phyloP scores from a whole-genome alignment of 257 asterid genomes.

The Jacaranda copaia region DNA sequence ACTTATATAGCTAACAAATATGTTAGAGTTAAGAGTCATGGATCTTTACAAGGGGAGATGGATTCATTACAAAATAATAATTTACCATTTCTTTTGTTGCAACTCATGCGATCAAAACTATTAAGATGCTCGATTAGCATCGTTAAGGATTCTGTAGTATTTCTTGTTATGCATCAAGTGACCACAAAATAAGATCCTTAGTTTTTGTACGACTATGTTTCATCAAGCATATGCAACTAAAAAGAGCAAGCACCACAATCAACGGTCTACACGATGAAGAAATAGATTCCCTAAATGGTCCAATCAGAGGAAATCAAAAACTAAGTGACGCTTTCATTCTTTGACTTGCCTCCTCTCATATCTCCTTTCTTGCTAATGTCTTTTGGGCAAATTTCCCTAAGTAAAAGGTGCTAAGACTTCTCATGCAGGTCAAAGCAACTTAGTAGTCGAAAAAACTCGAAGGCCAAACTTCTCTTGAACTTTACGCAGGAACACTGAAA shows the following conservation, averaged over 20 bases:
- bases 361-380: not conserved
- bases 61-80: no score
- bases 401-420: conserved; percentile 23
- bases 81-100: no score
- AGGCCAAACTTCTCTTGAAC: not conserved
- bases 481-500: not conserved
- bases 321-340: not conserved
- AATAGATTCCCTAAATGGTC: not conserved
- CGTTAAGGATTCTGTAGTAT: no score
- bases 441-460: not conserved
- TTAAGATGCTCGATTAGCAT: no score
- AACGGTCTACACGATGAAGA: not conserved
- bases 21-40: no score
- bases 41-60: no score
- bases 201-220: no score
- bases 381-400: not conserved
- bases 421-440: conserved; percentile 5
- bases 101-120: no score
- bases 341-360: not conserved
- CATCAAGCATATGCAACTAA: not conserved
- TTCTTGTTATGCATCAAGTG: no score
- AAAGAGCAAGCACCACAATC: not conserved
- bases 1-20: no score
- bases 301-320: not conserved
- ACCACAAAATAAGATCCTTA: no score